These are phyloP conservation scores for Luvunga scandens DNA, from an alignment of 345 rosid species.

Conservation along the genomic window DNA sequence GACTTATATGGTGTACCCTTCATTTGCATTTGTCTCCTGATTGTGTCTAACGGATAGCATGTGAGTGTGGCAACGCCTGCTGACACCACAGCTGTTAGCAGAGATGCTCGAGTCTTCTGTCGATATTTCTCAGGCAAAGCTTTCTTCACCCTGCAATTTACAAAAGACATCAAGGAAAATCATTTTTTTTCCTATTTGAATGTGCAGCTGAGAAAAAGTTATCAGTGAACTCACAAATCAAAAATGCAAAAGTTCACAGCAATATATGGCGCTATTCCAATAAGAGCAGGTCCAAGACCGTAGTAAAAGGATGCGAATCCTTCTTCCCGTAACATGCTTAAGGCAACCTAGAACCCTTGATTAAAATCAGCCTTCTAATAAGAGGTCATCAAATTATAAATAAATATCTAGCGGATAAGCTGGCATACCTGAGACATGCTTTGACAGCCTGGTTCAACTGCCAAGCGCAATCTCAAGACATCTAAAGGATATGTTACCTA, in stretches of 20 bases:
- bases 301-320: conserved; percentile 81
- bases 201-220: neutral
- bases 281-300: conserved; percentile 94
- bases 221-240: conserved; percentile 69
- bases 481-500: conserved; percentile 95
- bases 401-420: conserved; percentile 4
- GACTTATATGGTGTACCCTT: conserved; percentile 83
- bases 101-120: conserved; percentile 74
- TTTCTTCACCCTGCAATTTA: conserved; percentile 74
- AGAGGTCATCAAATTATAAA: conserved; percentile 9
- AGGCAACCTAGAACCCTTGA: conserved; percentile 60
- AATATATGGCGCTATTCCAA: conserved; percentile 94
- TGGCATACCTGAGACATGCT: conserved; percentile 79
- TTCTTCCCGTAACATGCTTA: conserved; percentile 92
- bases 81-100: conserved; percentile 78
- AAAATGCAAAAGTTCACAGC: conserved; percentile 93
- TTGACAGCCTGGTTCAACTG: conserved; percentile 85
- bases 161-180: neutral
- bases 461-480: conserved; percentile 87
- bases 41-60: conserved; percentile 94
- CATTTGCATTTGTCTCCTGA: conserved; percentile 99
- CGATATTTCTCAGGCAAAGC: conserved; percentile 77
- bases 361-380: conserved; percentile 5
- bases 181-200: conserved; percentile 1
- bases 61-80: conserved; percentile 85